Evolutionary conservation across 176 grass and related monocot genomes (phyloP), one percentile per base, ranked within the genome.

Genomic region (Carex littledalei): DNA sequence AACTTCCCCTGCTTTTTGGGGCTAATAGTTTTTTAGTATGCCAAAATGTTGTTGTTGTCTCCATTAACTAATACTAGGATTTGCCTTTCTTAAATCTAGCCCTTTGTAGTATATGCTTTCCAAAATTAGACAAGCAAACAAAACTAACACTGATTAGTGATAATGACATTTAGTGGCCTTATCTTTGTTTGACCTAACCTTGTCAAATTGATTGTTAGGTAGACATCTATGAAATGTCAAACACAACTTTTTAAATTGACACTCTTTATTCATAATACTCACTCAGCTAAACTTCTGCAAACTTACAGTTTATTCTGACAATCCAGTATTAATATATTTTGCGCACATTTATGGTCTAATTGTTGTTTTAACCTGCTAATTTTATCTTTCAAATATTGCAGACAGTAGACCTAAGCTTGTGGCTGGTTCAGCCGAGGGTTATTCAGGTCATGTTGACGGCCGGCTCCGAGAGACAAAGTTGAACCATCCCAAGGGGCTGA

Each of bases 341-440:
- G 1, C 14, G 15, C 17, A 76, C 31, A 45, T 8, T 20, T 22
- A n/a, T n/a, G n/a, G n/a, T n/a, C n/a, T n/a, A n/a, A n/a, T n/a
- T n/a, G n/a, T n/a, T n/a, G n/a, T n/a, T n/a, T n/a, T n/a, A n/a
- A n/a, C 82, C 43, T 53, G 5, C 26, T 70, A 35, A 37, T 62
- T 54, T 37, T 17, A 59, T 72, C 60, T 80, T 62, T 67, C 39
- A 17, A 70, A 43, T 41, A 91, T 75, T 87, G 85, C 90, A 99
- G 97, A 96, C 90, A 96, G 91, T 79, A 99, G 91, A 64, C 97
- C 97, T 16, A 99, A 99, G 79, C 90, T 99, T 83, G 66, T 99
- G 54, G 87, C 93, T 75, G 97, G 97, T 88, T 99, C 97, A 5
- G 68, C 87, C 12, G 91, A 94, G 85, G 97, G 97, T 20, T 86